These are phyloP conservation scores for Cercospora zeina DNA, from an alignment of 2,329 filamentous ascomycete species.

Conservation along the genomic window DNA sequence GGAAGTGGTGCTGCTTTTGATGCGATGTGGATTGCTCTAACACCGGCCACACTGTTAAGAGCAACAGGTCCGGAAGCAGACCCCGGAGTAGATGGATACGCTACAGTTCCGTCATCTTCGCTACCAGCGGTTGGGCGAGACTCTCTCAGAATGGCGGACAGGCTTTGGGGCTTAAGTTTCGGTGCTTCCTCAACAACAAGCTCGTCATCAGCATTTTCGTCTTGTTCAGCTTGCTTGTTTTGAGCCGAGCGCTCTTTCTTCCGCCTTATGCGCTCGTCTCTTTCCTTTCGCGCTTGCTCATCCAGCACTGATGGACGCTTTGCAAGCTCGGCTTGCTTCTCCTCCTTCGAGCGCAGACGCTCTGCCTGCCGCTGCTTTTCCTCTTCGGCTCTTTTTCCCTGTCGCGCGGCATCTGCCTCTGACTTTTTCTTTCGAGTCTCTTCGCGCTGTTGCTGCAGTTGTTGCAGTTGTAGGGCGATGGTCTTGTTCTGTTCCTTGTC, in stretches of 20 bases:
- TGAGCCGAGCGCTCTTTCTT: constrained; percentile 20
- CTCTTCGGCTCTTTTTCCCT: constrained; percentile 10
- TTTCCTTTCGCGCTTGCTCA: neutral
- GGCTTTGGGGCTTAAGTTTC: neutral
- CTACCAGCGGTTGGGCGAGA: neutral
- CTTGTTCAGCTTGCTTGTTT: constrained; percentile 18
- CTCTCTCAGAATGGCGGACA: neutral
- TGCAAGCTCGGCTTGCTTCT: constrained; percentile 5
- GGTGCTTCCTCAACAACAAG: constrained; percentile 11
- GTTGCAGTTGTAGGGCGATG: neutral
- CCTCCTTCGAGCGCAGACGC: neutral
- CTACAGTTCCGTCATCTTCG: neutral
- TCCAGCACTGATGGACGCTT: constrained; percentile 2
- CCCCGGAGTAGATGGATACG: neutral
- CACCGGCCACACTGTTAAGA: constrained; percentile 20
- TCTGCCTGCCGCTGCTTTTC: neutral
- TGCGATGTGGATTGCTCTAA: neutral
- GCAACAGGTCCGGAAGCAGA: constrained; percentile 12
- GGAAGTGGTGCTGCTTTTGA: neutral
- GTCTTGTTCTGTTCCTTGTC: neutral
- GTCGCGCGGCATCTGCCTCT: neutral
- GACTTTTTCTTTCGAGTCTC: constrained; percentile 4
- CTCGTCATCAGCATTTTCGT: constrained; percentile 11
- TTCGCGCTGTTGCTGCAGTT: neutral
- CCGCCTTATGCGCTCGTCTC: constrained; percentile 21